Evolutionary conservation across 352 stramenopile genomes (phyloP).

Genomic region (Phytophthora litchii): DNA sequence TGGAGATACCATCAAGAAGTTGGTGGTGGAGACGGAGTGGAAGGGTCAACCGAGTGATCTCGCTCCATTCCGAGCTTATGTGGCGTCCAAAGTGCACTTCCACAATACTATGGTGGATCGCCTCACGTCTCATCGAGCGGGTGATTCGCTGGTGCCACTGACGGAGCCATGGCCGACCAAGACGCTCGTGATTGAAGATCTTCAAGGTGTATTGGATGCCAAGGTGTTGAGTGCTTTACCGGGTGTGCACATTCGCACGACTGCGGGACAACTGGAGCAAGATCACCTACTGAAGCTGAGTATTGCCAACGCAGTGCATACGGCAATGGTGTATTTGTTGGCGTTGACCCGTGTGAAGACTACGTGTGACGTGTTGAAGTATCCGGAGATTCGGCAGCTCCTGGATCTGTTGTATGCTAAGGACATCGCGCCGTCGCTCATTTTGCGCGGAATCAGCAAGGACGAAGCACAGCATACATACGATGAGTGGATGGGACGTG

Average conservation of each 20-base stretch:
- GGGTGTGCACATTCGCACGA: slow-evolving; percentile 56
- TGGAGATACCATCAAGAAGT: slow-evolving; percentile 59
- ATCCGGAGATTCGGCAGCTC: slow-evolving; percentile 57
- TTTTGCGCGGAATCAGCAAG: slow-evolving; percentile 35
- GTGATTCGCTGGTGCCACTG: slow-evolving; percentile 55
- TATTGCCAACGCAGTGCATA: slow-evolving; percentile 92
- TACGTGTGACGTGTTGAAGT: slow-evolving; percentile 36
- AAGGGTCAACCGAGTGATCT: slow-evolving; percentile 15
- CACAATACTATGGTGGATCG: slow-evolving; percentile 89
- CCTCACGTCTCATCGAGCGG: slow-evolving; percentile 58
- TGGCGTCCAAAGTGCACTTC: slow-evolving; percentile 63
- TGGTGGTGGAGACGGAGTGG: slow-evolving; percentile 39
- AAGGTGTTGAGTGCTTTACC: slow-evolving; percentile 36
- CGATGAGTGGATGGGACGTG: slow-evolving; percentile 85
- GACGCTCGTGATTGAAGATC: slow-evolving; percentile 70
- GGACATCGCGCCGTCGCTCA: slow-evolving; percentile 75
- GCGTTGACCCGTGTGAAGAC: slow-evolving; percentile 54
- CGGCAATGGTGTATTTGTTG: slow-evolving; percentile 87
- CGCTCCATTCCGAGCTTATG: slow-evolving; percentile 41
- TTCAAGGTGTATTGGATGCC: slow-evolving; percentile 44
- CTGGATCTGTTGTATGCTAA: slow-evolving; percentile 82
- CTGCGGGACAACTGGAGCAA: slow-evolving; percentile 51
- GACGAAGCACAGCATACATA: slow-evolving; percentile 52
- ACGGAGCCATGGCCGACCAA: slow-evolving; percentile 71
- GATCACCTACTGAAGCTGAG: slow-evolving; percentile 93